Evolutionary conservation across 2,329 filamentous ascomycete genomes (phyloP).

Genomic region (Daldinia sp.): DNA sequence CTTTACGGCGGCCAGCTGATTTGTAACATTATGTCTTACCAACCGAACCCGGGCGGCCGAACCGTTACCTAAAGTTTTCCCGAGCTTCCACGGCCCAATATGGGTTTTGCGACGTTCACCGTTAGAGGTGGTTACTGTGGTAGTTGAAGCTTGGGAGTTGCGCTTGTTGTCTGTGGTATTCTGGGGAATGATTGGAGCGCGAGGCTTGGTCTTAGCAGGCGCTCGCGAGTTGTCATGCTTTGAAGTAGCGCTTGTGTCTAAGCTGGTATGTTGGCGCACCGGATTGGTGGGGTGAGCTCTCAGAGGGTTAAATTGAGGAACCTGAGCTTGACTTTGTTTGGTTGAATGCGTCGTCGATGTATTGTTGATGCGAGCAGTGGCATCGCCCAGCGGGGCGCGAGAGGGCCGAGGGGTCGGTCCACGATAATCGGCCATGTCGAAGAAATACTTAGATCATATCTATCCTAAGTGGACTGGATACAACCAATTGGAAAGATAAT

Average conservation of each 20-base stretch:
- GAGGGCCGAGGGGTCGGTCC: constrained; percentile 32
- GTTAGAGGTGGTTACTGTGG: constrained; percentile 48
- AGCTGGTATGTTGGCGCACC: constrained; percentile 15
- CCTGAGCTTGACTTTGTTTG: constrained; percentile 35
- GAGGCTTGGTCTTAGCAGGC: constrained; percentile 5
- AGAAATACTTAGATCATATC: constrained; percentile 36
- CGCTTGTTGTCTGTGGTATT: constrained; percentile 42
- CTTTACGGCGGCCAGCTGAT: constrained; percentile 90
- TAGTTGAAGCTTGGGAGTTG: constrained; percentile 47
- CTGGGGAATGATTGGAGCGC: constrained; percentile 18
- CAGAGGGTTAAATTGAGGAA: constrained; percentile 42
- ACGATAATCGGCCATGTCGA: constrained; percentile 45
- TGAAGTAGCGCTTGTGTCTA: constrained; percentile 24
- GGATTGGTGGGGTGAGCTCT: constrained; percentile 41
- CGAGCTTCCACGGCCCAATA: constrained; percentile 94
- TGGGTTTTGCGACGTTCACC: constrained; percentile 72
- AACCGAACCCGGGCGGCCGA: constrained; percentile 89
- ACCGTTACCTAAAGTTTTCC: constrained; percentile 88
- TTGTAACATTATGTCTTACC: constrained; percentile 82
- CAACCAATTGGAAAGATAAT: constrained; percentile 9
- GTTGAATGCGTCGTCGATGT: constrained; percentile 35
- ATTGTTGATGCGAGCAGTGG: constrained; percentile 49
- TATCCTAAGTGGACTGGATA: constrained; percentile 11
- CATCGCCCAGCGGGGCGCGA: constrained; percentile 50
- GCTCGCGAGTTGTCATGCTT: constrained; percentile 7